Evolutionary conservation across 345 rosid species (phyloP).

Genomic region (Mercurialis annua): DNA sequence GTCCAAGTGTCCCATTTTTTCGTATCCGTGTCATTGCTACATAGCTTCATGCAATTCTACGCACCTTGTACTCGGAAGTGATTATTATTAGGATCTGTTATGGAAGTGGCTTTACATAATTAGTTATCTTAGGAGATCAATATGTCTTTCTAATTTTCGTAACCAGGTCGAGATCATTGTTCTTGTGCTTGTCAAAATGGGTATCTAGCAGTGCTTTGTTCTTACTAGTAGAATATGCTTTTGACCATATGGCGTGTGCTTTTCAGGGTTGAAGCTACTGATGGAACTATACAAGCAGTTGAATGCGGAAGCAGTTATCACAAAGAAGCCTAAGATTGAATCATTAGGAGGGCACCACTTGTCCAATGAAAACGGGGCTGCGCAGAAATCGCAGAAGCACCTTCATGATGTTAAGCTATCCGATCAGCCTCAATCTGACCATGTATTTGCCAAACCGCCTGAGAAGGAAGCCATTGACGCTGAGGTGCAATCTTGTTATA

Average conservation of each 20-base stretch:
- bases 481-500: constrained; percentile 30
- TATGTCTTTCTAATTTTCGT: not conserved
- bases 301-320: constrained; percentile 36
- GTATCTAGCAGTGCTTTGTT: not conserved
- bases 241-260: not conserved
- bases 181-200: not conserved
- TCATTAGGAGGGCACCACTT: constrained; percentile 34
- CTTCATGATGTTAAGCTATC: constrained; percentile 13
- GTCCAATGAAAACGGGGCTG: constrained; percentile 40
- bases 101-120: not conserved
- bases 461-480: constrained; percentile 32
- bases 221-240: not conserved
- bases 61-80: not conserved
- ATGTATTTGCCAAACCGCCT: constrained; percentile 23
- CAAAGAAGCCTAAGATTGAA: constrained; percentile 26
- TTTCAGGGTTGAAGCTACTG: constrained; percentile 62
- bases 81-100: not conserved
- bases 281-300: constrained; percentile 55
- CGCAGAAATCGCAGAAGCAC: constrained; percentile 23
- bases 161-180: not conserved
- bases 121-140: not conserved
- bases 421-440: constrained; percentile 18
- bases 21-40: no score
- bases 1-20: no score
- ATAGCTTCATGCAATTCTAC: not conserved